Evolutionary conservation across 1,284 basidiomycete genomes (phyloP).

Genomic region (Tilletia caries): DNA sequence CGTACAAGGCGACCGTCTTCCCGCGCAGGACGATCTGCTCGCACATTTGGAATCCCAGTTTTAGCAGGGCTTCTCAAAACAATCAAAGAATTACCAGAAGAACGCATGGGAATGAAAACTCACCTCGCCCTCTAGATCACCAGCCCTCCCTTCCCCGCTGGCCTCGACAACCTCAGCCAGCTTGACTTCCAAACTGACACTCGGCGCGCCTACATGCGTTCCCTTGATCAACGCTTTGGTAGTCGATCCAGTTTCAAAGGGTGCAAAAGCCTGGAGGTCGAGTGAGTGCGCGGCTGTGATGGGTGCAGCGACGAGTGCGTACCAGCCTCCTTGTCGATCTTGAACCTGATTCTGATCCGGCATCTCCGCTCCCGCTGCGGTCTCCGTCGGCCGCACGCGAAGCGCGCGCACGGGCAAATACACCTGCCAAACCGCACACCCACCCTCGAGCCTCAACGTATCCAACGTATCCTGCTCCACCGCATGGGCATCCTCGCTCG

Average conservation of each 20-base stretch:
- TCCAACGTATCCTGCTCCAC: slow-evolving; percentile 43
- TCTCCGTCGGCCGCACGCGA: neutral
- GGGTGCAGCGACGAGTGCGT: slow-evolving; percentile 29
- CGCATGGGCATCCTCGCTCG: slow-evolving; percentile 27
- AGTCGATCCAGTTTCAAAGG: slow-evolving; percentile 34
- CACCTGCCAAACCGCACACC: slow-evolving; percentile 43
- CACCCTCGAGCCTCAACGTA: slow-evolving; percentile 40
- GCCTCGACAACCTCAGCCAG: slow-evolving; percentile 26
- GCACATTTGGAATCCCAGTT: neutral
- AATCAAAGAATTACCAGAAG: too few species aligned
- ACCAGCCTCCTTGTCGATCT: too few species aligned
- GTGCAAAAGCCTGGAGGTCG: slow-evolving; percentile 49
- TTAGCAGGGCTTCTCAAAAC: too few species aligned
- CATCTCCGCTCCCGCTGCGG: neutral
- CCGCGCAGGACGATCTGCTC: slow-evolving; percentile 32
- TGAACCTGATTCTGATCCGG: too few species aligned
- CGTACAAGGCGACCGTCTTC: slow-evolving; percentile 25
- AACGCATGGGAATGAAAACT: neutral
- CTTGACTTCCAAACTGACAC: slow-evolving; percentile 45
- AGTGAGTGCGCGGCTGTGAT: slow-evolving; percentile 39
- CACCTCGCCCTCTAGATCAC: slow-evolving; percentile 40
- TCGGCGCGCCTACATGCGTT: slow-evolving; percentile 47
- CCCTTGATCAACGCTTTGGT: slow-evolving; percentile 18
- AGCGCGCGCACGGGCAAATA: slow-evolving; percentile 28
- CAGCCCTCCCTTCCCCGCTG: slow-evolving; percentile 16